These are phyloP conservation scores for Pseudozyma hubeiensis DNA, from an alignment of 1,284 basidiomycete genomes.

Conservation along the genomic window DNA sequence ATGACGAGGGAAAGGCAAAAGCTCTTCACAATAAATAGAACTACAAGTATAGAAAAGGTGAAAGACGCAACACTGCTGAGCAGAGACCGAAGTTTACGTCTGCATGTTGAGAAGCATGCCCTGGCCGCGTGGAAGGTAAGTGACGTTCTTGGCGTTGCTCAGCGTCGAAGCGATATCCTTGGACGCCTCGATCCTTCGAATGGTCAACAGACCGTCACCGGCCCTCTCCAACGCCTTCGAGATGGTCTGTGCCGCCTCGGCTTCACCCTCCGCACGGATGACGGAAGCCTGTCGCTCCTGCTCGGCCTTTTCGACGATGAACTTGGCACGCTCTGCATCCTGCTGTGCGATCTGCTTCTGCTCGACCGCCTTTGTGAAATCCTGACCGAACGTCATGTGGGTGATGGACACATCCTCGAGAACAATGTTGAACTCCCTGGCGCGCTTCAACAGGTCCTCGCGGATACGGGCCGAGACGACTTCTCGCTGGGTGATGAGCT, in stretches of 20 bases:
- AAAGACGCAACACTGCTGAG: not conserved
- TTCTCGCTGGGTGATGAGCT: slow-evolving; percentile 81
- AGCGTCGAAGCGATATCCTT: slow-evolving; percentile 84
- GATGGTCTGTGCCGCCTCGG: slow-evolving; percentile 86
- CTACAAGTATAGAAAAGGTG: slow-evolving; percentile 23
- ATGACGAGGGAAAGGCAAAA: slow-evolving; percentile 6
- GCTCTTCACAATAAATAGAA: slow-evolving; percentile 24
- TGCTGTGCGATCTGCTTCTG: slow-evolving; percentile 98
- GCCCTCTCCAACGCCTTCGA: slow-evolving; percentile 91
- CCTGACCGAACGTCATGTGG: slow-evolving; percentile 73
- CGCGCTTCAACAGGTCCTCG: slow-evolving; percentile 90
- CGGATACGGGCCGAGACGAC: slow-evolving; percentile 89
- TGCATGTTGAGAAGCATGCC: slow-evolving; percentile 67
- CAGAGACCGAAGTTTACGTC: slow-evolving; percentile 10
- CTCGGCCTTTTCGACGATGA: slow-evolving; percentile 94
- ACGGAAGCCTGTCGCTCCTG: slow-evolving; percentile 99
- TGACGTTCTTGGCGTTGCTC: slow-evolving; percentile 69
- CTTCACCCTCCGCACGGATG: slow-evolving; percentile 97
- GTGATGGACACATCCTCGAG: slow-evolving; percentile 96
- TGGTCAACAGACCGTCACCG: slow-evolving; percentile 92
- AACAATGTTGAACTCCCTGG: slow-evolving; percentile 94
- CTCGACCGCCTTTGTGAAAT: slow-evolving; percentile 85
- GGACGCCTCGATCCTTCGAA: slow-evolving; percentile 96
- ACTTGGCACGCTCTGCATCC: slow-evolving; percentile 93
- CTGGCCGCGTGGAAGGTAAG: slow-evolving; percentile 70